Percentiles rank a stretch among this genome's conserved stretches.
Conservation (phyloP, 179 eudicot species). For the Heliamphora pulchella region DNA sequence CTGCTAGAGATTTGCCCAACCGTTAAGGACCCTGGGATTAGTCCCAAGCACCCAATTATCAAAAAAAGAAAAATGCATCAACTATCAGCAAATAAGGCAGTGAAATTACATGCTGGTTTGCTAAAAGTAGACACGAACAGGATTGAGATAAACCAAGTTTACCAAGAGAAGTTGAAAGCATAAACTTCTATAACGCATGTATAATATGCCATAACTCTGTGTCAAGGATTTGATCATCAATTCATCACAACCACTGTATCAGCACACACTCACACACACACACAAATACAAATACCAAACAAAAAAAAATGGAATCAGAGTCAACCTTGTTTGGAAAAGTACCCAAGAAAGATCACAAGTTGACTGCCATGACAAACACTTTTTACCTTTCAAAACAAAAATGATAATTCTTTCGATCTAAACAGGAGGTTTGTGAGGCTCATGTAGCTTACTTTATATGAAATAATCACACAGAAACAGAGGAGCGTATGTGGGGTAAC, state of each 20-base stretch:
- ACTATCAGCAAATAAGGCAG: no score
- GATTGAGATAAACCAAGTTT: neutral
- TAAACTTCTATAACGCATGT: neutral
- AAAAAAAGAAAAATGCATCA: no score
- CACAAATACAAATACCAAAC: no score
- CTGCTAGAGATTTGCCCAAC: no score
- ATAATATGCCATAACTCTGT: neutral
- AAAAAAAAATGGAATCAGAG: neutral
- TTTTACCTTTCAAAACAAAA: neutral
- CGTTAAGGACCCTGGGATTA: no score
- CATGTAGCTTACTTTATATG: neutral
- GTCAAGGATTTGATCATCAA: neutral
- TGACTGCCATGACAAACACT: neutral
- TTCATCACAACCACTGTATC: neutral
- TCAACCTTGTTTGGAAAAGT: neutral
- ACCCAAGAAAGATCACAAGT: neutral
- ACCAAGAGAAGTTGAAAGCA: neutral
- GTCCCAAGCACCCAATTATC: no score
- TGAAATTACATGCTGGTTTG: neutral
- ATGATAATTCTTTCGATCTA: neutral
- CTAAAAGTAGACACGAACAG: neutral
- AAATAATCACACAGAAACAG: neutral
- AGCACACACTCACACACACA: neutral
- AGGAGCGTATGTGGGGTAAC: neutral
- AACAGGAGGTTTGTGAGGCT: neutral